phyloP scores from a whole-genome alignment of 495 filamentous ascomycete genomes.

The Aspergillus bertholletiae region DNA sequence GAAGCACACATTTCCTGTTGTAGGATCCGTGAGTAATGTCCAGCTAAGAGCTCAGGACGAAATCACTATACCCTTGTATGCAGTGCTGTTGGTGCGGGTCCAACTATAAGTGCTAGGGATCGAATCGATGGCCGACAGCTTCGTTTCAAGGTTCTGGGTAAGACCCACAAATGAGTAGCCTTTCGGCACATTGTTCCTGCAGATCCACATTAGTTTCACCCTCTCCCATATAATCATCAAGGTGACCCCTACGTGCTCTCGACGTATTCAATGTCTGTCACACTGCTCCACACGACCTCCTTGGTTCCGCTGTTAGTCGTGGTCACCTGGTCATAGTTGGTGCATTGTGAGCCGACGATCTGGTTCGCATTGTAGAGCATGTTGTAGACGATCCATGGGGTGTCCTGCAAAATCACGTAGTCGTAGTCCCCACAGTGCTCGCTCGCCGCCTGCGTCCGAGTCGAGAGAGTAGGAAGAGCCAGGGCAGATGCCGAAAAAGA shows the following conservation, averaged over 20 bases:
- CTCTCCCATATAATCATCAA: not conserved
- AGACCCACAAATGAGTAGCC: slow-evolving; percentile 39
- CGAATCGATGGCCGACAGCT: slow-evolving; percentile 26
- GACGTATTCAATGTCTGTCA: slow-evolving; percentile 24
- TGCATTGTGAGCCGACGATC: slow-evolving; percentile 26
- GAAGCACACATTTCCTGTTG: slow-evolving; percentile 29
- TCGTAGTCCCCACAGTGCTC: slow-evolving; percentile 28
- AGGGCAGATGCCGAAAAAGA: not conserved
- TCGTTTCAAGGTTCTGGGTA: slow-evolving; percentile 30
- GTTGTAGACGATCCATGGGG: slow-evolving; percentile 37
- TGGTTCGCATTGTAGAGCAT: slow-evolving; percentile 32
- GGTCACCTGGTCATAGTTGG: slow-evolving; percentile 25
- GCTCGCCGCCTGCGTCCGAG: slow-evolving; percentile 2
- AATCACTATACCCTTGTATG: slow-evolving; percentile 26
- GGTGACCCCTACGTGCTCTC: slow-evolving; percentile 16
- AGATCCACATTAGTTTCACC: not conserved
- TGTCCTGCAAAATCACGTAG: slow-evolving; percentile 25
- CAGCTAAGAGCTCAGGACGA: not conserved
- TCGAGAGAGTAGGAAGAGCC: not conserved
- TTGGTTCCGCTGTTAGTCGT: slow-evolving; percentile 18
- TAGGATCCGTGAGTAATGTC: not conserved
- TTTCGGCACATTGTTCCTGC: slow-evolving; percentile 31
- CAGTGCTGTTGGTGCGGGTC: slow-evolving; percentile 29
- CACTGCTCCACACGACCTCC: slow-evolving; percentile 24
- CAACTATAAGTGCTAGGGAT: slow-evolving; percentile 33